Percentiles rank a stretch among this genome's conserved stretches.
phyloP scores from a whole-genome alignment of 257 asterid species.

The Solanum verrucosum region DNA sequence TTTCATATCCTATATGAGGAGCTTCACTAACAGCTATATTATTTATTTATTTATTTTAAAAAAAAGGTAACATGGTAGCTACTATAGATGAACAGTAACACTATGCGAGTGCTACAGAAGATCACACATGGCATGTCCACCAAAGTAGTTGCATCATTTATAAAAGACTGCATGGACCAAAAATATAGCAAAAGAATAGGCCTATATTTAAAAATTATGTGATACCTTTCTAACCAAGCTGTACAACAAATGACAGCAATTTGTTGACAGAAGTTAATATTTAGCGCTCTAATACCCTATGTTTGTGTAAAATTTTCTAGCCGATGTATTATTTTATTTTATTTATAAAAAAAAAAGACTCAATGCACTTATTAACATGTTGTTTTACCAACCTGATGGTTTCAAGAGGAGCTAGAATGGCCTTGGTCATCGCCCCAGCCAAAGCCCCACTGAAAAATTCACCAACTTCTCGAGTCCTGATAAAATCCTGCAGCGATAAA shows the following conservation, averaged over 20 bases:
- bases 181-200: not conserved
- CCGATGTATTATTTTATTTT: not conserved
- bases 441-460: constrained; percentile 95
- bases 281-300: not conserved
- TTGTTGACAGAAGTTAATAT: not conserved
- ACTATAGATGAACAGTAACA: not conserved
- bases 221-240: not conserved
- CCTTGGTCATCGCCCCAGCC: constrained; percentile 98
- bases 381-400: constrained; percentile 61
- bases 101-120: not conserved
- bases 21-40: not conserved
- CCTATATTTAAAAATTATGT: not conserved
- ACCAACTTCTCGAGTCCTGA: constrained; percentile 59
- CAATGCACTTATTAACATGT: not conserved
- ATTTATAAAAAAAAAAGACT: not conserved
- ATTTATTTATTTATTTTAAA: not conserved
- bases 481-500: constrained; percentile 27
- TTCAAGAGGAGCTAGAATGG: constrained; percentile 93
- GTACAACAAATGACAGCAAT: not conserved
- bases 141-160: not conserved
- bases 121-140: not conserved
- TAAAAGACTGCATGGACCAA: not conserved
- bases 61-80: not conserved
- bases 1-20: not conserved
- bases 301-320: not conserved